Evolutionary conservation across 305 asterid species (phyloP), one percentile per base, ranked within the genome.

Genomic region (Plantago coronopus): DNA sequence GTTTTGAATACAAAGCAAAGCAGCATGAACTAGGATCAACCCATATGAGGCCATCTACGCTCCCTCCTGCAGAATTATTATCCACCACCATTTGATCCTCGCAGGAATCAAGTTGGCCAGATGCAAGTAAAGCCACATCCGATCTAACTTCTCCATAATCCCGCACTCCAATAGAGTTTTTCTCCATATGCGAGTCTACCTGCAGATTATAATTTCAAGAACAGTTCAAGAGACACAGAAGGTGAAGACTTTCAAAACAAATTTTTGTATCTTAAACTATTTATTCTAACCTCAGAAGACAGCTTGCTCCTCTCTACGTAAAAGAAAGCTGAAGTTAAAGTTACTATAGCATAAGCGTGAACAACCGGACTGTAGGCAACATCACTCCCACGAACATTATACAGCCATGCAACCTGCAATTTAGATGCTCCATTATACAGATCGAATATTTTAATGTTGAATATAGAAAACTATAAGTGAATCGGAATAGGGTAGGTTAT

Each of bases 391-490:
- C 97, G 96, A 38, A 93, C 54, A 54, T 93, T 93, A 67, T 81
- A 93, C 61, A 93, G 70, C 98, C 98, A 93, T 17, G 94, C 96
- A 55, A 93, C 95, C 98, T 93, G 84, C 53, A 59, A 57, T 60
- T 50, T 62, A 45, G 46, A 67, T 60, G 37, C 44, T 57, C 51
- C n/a, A 34, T 59, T 55, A 66, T 69, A 23, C 58, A 19, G 57
- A 48, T 29, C 1, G 38, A 21, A 63, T 31, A 53, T 23, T 37
- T 15, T 20, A 65, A 46, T 20, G 55, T 51, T 29, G 34, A 58
- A 54, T 56, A 21, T 44, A 15, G 29, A 3, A 40, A 57, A 29
- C 17, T 3, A 42, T 18, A 57, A 13, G 63, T 51, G 38, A 51
- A 69, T 43, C 42, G 17, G 46, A 45, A 67, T 48, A 58, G 37